Evolutionary conservation across 2,329 filamentous ascomycete genomes (phyloP).

Genomic region (Fusarium dlaminii): DNA sequence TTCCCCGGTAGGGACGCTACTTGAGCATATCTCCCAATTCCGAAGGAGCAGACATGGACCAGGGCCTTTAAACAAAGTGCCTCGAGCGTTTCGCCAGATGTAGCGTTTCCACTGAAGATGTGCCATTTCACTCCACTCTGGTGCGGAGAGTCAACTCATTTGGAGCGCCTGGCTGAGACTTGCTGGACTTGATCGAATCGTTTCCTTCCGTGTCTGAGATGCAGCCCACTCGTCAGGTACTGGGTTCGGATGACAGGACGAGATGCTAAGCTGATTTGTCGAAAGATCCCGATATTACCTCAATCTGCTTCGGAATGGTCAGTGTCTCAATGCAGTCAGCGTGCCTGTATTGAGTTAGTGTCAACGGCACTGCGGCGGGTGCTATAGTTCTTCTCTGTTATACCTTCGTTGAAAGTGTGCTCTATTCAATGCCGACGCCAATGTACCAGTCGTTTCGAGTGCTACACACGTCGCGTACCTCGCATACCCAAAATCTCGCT

Average conservation of each 20-base stretch:
- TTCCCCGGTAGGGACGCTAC: slow-evolving; percentile 25
- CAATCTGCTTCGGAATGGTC: not conserved
- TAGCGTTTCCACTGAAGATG: slow-evolving; percentile 27
- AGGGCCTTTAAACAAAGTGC: slow-evolving; percentile 21
- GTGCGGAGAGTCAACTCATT: slow-evolving; percentile 33
- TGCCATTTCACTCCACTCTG: slow-evolving; percentile 14
- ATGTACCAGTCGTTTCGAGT: slow-evolving; percentile 4
- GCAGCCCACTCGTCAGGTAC: slow-evolving; percentile 12
- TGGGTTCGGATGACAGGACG: slow-evolving; percentile 2
- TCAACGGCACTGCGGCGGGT: not conserved
- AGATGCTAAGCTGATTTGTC: not conserved
- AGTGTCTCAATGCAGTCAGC: not conserved
- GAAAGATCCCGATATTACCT: not conserved
- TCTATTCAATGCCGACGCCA: not conserved
- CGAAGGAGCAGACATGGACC: slow-evolving; percentile 22
- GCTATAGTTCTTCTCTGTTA: not conserved
- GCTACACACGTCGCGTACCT: not conserved
- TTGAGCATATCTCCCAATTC: not conserved
- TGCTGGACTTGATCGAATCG: slow-evolving; percentile 5
- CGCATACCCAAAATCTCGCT: slow-evolving; percentile 25
- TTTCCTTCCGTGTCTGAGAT: slow-evolving; percentile 15
- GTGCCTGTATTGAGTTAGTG: not conserved
- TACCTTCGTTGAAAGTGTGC: not conserved
- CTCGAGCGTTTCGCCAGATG: slow-evolving; percentile 29
- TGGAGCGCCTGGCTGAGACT: not conserved